Evolutionary conservation across 2,329 filamentous ascomycete species (phyloP).

Genomic region (Orbilia javanica): DNA sequence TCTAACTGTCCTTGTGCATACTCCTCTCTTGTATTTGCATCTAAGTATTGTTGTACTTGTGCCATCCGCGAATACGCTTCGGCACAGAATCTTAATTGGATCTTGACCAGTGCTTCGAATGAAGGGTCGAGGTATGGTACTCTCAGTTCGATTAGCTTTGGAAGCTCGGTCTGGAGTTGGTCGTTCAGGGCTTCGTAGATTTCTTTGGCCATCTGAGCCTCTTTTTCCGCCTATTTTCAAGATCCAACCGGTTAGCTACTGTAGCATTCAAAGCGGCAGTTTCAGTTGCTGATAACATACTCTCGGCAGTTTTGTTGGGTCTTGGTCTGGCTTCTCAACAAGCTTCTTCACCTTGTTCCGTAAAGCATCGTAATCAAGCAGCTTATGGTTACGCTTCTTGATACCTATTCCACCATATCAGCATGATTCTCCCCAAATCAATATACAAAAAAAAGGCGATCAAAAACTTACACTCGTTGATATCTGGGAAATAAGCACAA

Average conservation of each 20-base stretch:
- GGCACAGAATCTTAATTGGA: constrained; percentile 92
- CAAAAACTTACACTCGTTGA: constrained; percentile 85
- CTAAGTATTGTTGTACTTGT: constrained; percentile 97
- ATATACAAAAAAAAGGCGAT: not conserved
- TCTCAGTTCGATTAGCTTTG: constrained; percentile 94
- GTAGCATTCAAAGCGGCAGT: not conserved
- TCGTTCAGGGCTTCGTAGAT: constrained; percentile 98
- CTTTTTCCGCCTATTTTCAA: constrained; percentile 78
- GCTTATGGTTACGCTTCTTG: constrained; percentile 98
- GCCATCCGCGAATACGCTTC: constrained; percentile 98
- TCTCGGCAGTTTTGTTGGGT: constrained; percentile 93
- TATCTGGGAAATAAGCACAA: constrained; percentile 98
- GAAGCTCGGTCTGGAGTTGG: constrained; percentile 90
- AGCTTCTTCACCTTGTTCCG: constrained; percentile 97
- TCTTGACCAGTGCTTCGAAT: constrained; percentile 98
- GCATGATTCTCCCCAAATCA: not conserved
- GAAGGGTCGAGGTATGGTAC: constrained; percentile 97
- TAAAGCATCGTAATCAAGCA: constrained; percentile 96
- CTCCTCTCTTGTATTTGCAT: constrained; percentile 93
- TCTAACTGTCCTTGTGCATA: constrained; percentile 95
- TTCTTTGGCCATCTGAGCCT: constrained; percentile 91
- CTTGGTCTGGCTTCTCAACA: constrained; percentile 98
- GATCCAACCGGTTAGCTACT: not conserved
- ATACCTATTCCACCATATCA: constrained; percentile 72
- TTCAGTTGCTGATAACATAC: constrained; percentile 36